Conservation (phyloP, 2,329 filamentous ascomycete genomes). For the Fusarium compactum region DNA sequence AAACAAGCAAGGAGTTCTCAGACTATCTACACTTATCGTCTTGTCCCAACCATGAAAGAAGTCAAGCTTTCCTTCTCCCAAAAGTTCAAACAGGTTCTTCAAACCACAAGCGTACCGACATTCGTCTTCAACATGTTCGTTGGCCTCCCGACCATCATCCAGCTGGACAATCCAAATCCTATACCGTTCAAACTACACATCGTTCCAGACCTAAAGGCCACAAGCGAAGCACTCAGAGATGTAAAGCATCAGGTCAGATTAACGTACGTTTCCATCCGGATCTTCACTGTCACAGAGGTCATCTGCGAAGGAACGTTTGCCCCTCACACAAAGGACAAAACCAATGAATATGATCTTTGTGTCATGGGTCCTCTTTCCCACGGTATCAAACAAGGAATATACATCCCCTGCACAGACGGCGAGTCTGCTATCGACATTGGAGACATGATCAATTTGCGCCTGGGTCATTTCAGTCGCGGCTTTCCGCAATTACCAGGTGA, state of each 20-base stretch:
- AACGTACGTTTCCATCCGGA: constrained; percentile 16
- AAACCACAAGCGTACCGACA: constrained; percentile 52
- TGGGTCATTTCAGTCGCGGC: background rate
- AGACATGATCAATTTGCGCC: constrained; percentile 17
- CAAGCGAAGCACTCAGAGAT: constrained; percentile 38
- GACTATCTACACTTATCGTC: constrained; percentile 42
- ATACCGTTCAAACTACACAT: constrained; percentile 46
- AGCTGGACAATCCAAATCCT: constrained; percentile 45
- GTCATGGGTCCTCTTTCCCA: background rate
- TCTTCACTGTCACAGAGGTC: constrained; percentile 16
- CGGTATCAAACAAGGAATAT: background rate
- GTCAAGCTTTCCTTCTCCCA: constrained; percentile 51
- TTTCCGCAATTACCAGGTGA: background rate
- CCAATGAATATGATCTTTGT: constrained; percentile 10
- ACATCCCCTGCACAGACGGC: constrained; percentile 20
- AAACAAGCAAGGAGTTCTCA: background rate
- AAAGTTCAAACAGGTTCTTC: constrained; percentile 51
- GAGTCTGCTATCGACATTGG: constrained; percentile 21
- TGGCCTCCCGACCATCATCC: constrained; percentile 47
- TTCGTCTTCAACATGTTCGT: constrained; percentile 47
- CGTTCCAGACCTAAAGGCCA: constrained; percentile 27
- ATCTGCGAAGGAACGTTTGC: constrained; percentile 11
- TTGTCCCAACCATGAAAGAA: constrained; percentile 51
- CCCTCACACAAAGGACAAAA: background rate
- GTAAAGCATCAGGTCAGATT: constrained; percentile 37